These are phyloP conservation scores for Monosporascus sp. DNA, from an alignment of 2,329 filamentous ascomycete genomes.

Conservation along the genomic window DNA sequence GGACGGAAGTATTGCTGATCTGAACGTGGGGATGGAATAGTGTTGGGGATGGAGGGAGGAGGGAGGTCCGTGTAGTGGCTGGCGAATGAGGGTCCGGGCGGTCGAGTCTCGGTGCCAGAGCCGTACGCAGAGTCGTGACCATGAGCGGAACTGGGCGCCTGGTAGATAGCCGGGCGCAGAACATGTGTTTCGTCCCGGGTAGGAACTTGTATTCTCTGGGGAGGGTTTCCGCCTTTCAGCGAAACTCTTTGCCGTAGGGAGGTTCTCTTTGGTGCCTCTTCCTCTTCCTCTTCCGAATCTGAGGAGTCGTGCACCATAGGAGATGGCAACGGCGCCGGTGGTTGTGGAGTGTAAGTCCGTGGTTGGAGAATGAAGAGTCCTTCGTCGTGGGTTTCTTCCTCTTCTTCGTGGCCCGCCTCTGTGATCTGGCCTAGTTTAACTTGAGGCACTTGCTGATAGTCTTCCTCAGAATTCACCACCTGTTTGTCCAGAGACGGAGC, in stretches of 20 bases:
- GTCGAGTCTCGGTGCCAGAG: conserved; percentile 39
- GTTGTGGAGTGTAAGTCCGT: conserved; percentile 50
- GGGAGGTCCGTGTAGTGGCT: conserved; percentile 28
- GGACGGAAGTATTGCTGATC: conserved; percentile 56
- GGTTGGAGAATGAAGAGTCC: conserved; percentile 51
- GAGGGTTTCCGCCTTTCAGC: conserved; percentile 42
- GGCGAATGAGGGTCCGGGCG: conserved; percentile 28
- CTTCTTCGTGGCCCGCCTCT: conserved; percentile 14
- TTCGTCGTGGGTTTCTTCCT: conserved; percentile 28
- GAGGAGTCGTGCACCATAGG: conserved; percentile 32
- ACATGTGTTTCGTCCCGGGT: conserved; percentile 31
- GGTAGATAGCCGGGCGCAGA: conserved; percentile 22
- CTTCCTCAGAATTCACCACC: conserved; percentile 9
- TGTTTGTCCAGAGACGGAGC: conserved; percentile 16
- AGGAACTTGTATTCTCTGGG: conserved; percentile 50
- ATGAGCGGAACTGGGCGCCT: conserved; percentile 22
- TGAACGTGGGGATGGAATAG: conserved; percentile 43
- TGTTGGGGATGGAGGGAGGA: conserved; percentile 31
- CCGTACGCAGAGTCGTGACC: conserved; percentile 43
- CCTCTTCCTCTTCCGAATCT: conserved; percentile 17
- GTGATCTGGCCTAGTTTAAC: conserved; percentile 12
- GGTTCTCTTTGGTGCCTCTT: conserved; percentile 28
- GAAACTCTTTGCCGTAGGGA: conserved; percentile 51
- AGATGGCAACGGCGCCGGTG: conserved; percentile 41
- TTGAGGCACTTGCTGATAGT: conserved; percentile 8